Evolutionary conservation across 176 grass and related monocot genomes (phyloP).

Genomic region (Echinochloa phyllopogon): DNA sequence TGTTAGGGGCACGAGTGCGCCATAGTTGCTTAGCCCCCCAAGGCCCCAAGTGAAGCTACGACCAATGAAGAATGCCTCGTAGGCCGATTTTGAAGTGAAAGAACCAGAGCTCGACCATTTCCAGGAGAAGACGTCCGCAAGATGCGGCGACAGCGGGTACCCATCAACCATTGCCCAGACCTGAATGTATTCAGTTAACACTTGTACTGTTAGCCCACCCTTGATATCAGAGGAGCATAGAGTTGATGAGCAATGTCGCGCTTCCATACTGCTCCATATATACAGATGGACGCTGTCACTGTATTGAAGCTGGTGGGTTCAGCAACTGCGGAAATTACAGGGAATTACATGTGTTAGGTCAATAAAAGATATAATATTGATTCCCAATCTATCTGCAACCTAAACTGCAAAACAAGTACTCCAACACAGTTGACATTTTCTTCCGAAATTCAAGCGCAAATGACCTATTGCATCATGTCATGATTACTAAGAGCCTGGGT

Average conservation of each 20-base stretch:
- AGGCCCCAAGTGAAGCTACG: too few species aligned
- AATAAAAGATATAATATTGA: background rate
- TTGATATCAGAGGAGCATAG: background rate
- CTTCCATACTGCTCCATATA: background rate
- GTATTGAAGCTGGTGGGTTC: background rate
- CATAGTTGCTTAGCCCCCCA: too few species aligned
- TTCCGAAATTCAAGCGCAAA: background rate
- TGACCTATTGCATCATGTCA: background rate
- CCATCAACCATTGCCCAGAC: too few species aligned
- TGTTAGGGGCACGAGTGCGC: too few species aligned
- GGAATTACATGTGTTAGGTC: background rate
- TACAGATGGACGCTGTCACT: background rate
- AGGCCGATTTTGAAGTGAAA: too few species aligned
- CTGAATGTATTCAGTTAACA: too few species aligned
- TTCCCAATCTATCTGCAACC: background rate
- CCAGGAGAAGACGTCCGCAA: too few species aligned
- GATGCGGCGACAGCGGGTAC: too few species aligned
- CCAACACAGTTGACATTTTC: constrained; percentile 16
- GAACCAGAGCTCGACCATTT: too few species aligned
- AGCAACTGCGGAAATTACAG: background rate
- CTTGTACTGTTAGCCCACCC: too few species aligned
- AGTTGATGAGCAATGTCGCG: background rate
- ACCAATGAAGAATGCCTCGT: too few species aligned
- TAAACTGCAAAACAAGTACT: background rate
- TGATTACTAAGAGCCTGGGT: background rate